Conservation (phyloP, 331 rosid species). For the Erythrophleum ivorense region DNA sequence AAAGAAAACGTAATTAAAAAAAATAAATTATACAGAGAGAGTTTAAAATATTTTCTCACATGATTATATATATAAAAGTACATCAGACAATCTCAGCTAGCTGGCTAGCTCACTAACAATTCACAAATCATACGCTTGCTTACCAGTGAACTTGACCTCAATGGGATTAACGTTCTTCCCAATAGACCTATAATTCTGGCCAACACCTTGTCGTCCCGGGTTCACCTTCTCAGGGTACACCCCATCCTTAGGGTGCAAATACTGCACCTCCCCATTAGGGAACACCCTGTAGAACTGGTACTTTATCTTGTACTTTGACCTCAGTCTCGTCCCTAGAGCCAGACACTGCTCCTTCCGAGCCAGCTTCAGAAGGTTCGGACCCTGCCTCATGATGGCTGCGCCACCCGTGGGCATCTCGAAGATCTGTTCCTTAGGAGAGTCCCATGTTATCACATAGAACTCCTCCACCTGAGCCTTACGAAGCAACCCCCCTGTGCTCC, state of each 20-base stretch:
- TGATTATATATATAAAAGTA: too few relatives aligned
- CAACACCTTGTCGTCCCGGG: slow-evolving; percentile 92
- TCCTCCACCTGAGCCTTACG: slow-evolving; percentile 96
- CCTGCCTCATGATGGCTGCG: slow-evolving; percentile 96
- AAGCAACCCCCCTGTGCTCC: slow-evolving; percentile 92
- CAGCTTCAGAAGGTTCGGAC: slow-evolving; percentile 86
- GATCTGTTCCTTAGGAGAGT: slow-evolving; percentile 88
- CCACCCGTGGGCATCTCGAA: slow-evolving; percentile 99
- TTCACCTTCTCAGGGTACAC: slow-evolving; percentile 99
- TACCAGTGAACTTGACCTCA: slow-evolving; percentile 97
- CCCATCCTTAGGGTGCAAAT: slow-evolving; percentile 96
- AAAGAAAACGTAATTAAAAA: too few relatives aligned
- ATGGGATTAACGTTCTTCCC: slow-evolving; percentile 90
- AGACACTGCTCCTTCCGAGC: slow-evolving; percentile 97
- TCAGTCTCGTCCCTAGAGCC: slow-evolving; percentile 92
- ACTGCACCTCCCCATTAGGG: slow-evolving; percentile 96
- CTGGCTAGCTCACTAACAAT: too few relatives aligned
- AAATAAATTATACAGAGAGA: too few relatives aligned
- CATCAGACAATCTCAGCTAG: too few relatives aligned
- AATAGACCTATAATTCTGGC: slow-evolving; percentile 82
- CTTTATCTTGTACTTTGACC: slow-evolving; percentile 97
- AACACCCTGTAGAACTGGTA: slow-evolving; percentile 98
- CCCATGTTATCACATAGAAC: slow-evolving; percentile 97
- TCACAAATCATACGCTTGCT: slow-evolving; percentile 68
- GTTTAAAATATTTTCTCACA: too few relatives aligned